Evolutionary conservation across 108 stramenopile genomes (phyloP).

Genomic region (Cyclostephanos tholiformis): DNA sequence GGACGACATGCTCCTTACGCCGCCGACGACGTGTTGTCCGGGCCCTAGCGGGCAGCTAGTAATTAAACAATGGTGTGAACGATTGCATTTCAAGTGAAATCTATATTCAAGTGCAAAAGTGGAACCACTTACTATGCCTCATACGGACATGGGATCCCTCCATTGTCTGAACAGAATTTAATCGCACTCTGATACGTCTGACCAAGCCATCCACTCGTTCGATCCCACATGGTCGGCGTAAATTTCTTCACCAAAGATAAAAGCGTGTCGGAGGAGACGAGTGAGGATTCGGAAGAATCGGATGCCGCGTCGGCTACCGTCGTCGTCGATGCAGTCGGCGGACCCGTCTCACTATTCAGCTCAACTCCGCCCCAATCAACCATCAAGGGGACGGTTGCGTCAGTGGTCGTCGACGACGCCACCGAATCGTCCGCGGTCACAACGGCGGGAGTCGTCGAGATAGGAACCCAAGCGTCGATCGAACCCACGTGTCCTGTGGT

Average conservation of each 20-base stretch:
- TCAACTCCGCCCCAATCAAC: not conserved
- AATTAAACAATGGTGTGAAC: too few relatives aligned
- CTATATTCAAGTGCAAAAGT: too few relatives aligned
- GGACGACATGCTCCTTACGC: conserved; percentile 4
- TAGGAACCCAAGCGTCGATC: not conserved
- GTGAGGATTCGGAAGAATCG: not conserved
- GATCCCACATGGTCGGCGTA: conserved; percentile 21
- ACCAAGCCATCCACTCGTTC: conserved; percentile 23
- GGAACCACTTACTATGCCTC: conserved; percentile 21
- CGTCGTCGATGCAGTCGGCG: not conserved
- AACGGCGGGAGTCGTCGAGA: not conserved
- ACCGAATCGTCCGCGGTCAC: not conserved
- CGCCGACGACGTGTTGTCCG: conserved; percentile 17
- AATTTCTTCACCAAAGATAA: conserved; percentile 20
- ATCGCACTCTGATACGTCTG: conserved; percentile 4
- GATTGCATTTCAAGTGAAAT: too few relatives aligned
- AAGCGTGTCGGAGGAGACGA: not conserved
- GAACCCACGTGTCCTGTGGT: not conserved
- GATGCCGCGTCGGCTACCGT: not conserved
- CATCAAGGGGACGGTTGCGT: not conserved
- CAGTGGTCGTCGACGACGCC: not conserved
- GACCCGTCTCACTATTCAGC: not conserved
- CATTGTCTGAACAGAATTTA: conserved; percentile 15
- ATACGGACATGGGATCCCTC: conserved; percentile 32
- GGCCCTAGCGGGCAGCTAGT: conserved; percentile 31